Evolutionary conservation across 1,139 yeast genomes (phyloP).

Genomic region (Geotrichum citri-aurantii): DNA sequence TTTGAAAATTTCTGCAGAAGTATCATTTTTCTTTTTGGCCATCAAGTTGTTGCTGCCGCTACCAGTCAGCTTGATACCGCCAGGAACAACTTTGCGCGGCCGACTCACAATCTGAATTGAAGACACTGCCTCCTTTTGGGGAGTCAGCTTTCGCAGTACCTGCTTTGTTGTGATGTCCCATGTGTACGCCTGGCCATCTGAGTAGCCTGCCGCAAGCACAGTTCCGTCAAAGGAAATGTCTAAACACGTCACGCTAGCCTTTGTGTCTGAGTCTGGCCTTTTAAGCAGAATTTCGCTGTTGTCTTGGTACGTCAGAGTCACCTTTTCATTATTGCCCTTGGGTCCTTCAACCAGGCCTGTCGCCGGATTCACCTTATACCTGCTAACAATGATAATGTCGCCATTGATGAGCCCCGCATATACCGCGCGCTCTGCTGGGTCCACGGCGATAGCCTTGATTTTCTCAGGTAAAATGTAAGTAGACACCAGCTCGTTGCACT

Average conservation of each 20-base stretch:
- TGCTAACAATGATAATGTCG: conserved; percentile 49
- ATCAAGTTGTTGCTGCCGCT: conserved; percentile 1
- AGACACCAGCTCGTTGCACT: conserved; percentile 44
- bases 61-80: conserved; percentile 1
- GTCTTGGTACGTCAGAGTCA: conserved; percentile 28
- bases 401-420: conserved; percentile 72
- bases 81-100: not conserved
- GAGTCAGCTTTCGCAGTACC: conserved; percentile 58
- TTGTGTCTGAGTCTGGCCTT: conserved; percentile 25
- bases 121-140: conserved; percentile 35
- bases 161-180: conserved; percentile 77
- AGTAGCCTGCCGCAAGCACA: conserved; percentile 66
- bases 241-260: conserved; percentile 45
- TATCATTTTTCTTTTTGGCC: conserved; percentile 7
- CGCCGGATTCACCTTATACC: conserved; percentile 46
- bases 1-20: conserved; percentile 13
- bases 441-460: conserved; percentile 57
- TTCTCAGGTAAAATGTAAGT: conserved; percentile 64
- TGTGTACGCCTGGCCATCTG: conserved; percentile 57
- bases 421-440: conserved; percentile 72
- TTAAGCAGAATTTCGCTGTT: conserved; percentile 17
- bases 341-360: conserved; percentile 49
- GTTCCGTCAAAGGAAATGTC: conserved; percentile 73
- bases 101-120: conserved; percentile 16
- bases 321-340: conserved; percentile 49